Conservation (phyloP, 2,329 filamentous ascomycete genomes). For the Zalaria sp. region DNA sequence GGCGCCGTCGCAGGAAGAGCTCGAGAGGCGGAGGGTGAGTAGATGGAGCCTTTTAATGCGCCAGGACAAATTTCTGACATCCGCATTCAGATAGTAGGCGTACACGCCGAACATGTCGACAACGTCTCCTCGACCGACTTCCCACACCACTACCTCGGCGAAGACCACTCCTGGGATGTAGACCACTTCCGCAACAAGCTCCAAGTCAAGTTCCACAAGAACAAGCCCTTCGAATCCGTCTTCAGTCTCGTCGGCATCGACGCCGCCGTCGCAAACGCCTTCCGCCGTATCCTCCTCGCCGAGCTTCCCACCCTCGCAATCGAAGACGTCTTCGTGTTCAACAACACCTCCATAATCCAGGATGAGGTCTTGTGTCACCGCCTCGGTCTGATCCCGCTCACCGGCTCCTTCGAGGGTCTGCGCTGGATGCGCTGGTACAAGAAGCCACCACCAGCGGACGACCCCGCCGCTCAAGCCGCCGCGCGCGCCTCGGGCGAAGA, state of each 20-base stretch:
- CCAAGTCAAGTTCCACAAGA: conserved; percentile 70
- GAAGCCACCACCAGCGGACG: conserved; percentile 46
- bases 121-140: conserved; percentile 84
- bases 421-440: conserved; percentile 72
- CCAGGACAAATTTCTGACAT: not conserved
- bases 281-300: conserved; percentile 86
- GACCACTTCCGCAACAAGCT: conserved; percentile 58
- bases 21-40: conserved; percentile 38
- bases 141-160: conserved; percentile 78
- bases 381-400: conserved; percentile 80
- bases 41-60: too few relatives aligned
- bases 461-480: conserved; percentile 31
- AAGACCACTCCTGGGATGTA: conserved; percentile 70
- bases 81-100: conserved; percentile 49
- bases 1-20: conserved; percentile 32
- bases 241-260: conserved; percentile 91
- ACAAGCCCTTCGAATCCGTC: conserved; percentile 59
- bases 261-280: conserved; percentile 88
- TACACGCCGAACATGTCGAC: conserved; percentile 82
- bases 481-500: conserved; percentile 31
- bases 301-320: conserved; percentile 92
- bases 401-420: conserved; percentile 62
- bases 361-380: conserved; percentile 91
- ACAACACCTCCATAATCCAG: conserved; percentile 96
- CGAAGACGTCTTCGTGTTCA: conserved; percentile 81